Conservation (phyloP, 805 yeast genomes). For the Candida easanensis region DNA sequence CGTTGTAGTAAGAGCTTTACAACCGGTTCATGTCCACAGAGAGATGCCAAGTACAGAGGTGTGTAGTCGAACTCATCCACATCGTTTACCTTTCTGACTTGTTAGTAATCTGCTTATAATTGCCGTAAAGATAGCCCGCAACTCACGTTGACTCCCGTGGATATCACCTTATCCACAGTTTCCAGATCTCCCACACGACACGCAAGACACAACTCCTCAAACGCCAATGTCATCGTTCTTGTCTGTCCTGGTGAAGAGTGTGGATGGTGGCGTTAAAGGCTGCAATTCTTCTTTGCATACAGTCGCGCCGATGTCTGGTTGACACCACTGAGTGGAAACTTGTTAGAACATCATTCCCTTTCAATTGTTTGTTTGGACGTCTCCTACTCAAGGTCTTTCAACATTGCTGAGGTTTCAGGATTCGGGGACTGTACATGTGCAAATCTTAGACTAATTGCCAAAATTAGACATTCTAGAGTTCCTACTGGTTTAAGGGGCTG, state of each 20-base stretch:
- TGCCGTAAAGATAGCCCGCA: background rate
- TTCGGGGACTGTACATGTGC: no score
- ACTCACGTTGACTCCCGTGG: slow-evolving; percentile 48
- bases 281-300: no score
- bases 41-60: slow-evolving; percentile 67
- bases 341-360: no score
- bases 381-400: no score
- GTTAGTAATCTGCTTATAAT: background rate
- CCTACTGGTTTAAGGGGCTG: no score
- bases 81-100: slow-evolving; percentile 25
- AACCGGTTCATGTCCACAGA: slow-evolving; percentile 70
- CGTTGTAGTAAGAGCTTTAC: slow-evolving; percentile 58
- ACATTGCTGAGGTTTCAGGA: no score
- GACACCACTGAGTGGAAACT: no score
- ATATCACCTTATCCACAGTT: slow-evolving; percentile 53
- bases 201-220: slow-evolving; percentile 47
- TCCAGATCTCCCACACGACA: slow-evolving; percentile 71
- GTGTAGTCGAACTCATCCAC: slow-evolving; percentile 75
- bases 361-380: no score
- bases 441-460: no score
- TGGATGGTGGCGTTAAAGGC: no score
- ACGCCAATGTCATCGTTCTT: background rate
- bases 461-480: no score
- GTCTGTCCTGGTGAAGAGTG: background rate
- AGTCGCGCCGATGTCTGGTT: no score